Evolutionary conservation across 768 basidiomycete species (phyloP), one percentile per base, ranked within the genome.

Genomic region (Suillus spraguei): DNA sequence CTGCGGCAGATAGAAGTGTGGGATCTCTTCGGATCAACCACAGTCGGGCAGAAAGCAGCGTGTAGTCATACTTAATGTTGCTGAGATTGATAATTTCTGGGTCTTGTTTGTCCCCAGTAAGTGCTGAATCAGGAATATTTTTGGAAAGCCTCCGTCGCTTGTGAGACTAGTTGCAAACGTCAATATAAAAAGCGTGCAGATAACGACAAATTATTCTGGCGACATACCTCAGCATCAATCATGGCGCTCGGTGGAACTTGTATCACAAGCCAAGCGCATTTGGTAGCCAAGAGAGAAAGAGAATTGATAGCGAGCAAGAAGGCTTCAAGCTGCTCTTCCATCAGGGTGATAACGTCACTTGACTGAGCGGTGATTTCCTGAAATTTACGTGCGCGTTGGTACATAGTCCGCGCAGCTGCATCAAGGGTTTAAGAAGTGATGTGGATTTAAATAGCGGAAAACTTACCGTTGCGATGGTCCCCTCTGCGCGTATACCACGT

Each of bases 341-440:
- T 83, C 66, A 83, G 71, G 16, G 79, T 73, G 39, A 81, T 67
- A 66, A 79, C 80, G 52, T 79, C 72, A 66, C 71, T 67, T 22
- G 77, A 67, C 50, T 76, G 71, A 58, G 68, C 74, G 59, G 74
- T 63, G 38, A 82, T 67, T 38, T 78, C 79, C 59, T 85, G 87
- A 10, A 99, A 77, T 71, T 94, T 91, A 66, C 89, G 82, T 24
- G 91, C 94, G 60, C 94, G 89, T 69, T 93, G 92, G 74, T 96
- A 98, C 96, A 99, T 97, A 11, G 88, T 88, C 60, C 90, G 82
- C 17, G 93, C 92, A 61, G 96, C 97, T 98, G 71, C 39, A 66
- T 59, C 62, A 60, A 68, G 72, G 74, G 72, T 68, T 72, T 66
- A 11, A 70, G 68, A 68, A 64, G 53, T 54, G 50, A 39, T 38